phyloP scores from a whole-genome alignment of 2,329 filamentous ascomycete genomes.

The Epichloe sibirici region DNA sequence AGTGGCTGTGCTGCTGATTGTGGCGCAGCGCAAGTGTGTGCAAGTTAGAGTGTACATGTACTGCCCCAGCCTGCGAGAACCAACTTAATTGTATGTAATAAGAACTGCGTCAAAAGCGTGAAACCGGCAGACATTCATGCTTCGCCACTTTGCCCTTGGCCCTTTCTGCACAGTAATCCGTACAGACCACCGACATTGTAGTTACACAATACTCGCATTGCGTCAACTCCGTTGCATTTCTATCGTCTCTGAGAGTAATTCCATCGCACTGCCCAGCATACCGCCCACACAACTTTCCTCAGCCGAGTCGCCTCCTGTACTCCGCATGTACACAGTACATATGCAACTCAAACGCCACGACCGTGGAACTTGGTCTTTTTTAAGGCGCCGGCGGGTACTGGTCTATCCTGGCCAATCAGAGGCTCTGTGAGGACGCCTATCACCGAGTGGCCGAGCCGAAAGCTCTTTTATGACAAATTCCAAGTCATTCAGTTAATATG shows the following conservation, averaged over 20 bases:
- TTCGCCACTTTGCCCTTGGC: neutral
- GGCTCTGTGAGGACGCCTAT: slow-evolving; percentile 16
- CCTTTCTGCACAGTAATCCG: no score
- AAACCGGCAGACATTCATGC: neutral
- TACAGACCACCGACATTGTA: neutral
- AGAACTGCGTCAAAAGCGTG: no score
- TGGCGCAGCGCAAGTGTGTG: slow-evolving; percentile 4
- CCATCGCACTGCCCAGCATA: neutral
- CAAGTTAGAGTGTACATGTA: no score
- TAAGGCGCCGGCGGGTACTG: neutral
- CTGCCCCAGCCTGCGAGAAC: no score
- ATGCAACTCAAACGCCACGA: neutral
- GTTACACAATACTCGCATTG: neutral
- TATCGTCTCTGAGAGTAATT: neutral
- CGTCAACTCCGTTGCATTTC: neutral
- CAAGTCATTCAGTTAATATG: slow-evolving; percentile 10
- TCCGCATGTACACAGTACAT: no score
- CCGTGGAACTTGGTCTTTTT: neutral
- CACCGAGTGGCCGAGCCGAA: slow-evolving; percentile 25
- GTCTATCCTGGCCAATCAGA: slow-evolving; percentile 19
- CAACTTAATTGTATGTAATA: no score
- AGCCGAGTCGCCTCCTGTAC: neutral
- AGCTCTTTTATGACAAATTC: slow-evolving; percentile 22
- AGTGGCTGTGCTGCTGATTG: slow-evolving; percentile 9
- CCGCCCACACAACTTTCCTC: neutral